Evolutionary conservation across 2,329 filamentous ascomycete species (phyloP).

Genomic region (Fusarium odoratissimum): DNA sequence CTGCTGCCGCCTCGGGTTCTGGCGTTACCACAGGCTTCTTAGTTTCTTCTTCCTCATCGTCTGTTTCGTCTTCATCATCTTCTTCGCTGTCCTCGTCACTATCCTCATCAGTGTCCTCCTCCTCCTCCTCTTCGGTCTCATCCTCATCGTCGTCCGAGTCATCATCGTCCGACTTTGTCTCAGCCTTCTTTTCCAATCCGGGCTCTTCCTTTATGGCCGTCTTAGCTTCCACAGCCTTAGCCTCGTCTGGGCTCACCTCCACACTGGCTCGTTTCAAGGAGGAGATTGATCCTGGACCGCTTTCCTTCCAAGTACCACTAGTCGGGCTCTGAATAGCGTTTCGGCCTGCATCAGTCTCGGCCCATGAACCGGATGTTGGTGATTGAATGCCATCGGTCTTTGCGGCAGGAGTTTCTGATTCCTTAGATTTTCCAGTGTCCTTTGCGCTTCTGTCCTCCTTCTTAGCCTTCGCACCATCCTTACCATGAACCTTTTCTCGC

Average conservation of each 20-base stretch:
- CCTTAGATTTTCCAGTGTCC: conserved; percentile 18
- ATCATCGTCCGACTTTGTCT: conserved; percentile 44
- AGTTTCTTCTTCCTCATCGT: conserved; percentile 30
- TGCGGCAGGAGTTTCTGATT: conserved; percentile 4
- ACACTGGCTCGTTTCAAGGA: conserved; percentile 33
- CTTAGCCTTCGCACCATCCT: conserved; percentile 46
- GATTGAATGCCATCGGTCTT: conserved; percentile 55
- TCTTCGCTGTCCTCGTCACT: conserved; percentile 28
- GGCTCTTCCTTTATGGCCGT: conserved; percentile 54
- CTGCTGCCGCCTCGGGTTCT: neutral
- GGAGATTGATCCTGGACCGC: conserved; percentile 4
- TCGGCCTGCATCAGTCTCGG: conserved; percentile 40
- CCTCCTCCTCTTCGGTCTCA: conserved; percentile 29
- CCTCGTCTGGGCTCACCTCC: conserved; percentile 52
- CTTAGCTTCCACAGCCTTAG: conserved; percentile 53
- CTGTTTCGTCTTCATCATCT: conserved; percentile 21
- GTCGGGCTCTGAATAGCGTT: conserved; percentile 58
- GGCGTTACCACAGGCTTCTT: conserved; percentile 18
- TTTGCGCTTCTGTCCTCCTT: conserved; percentile 1
- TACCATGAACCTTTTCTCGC: conserved; percentile 66
- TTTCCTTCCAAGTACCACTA: conserved; percentile 56
- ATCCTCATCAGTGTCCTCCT: conserved; percentile 35
- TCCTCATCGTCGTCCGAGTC: conserved; percentile 28
- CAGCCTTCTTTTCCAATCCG: conserved; percentile 50
- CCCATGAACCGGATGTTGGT: conserved; percentile 59